Evolutionary conservation across 768 basidiomycete species (phyloP).

Genomic region (Rhizopogon salebrosus): DNA sequence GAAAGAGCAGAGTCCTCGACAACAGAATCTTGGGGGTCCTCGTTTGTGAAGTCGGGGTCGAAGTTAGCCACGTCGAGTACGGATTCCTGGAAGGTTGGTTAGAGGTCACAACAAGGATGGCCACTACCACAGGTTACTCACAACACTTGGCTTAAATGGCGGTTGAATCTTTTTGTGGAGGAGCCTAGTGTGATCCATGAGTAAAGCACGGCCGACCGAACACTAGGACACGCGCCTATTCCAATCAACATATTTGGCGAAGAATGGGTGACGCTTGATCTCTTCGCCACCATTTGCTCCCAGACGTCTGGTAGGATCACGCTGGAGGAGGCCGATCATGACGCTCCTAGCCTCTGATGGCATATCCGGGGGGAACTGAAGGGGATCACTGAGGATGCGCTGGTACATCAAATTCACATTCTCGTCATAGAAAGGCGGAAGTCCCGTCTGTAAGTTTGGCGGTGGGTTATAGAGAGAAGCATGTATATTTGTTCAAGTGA

Average conservation of each 20-base stretch:
- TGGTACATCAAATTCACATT: conserved; percentile 98
- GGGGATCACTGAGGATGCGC: conserved; percentile 89
- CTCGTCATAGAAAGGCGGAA: conserved; percentile 98
- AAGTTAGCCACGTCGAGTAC: conserved; percentile 96
- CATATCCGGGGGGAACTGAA: conserved; percentile 89
- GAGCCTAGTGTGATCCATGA: conserved; percentile 38
- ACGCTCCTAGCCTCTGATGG: conserved; percentile 83
- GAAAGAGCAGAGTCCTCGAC: conserved; percentile 90
- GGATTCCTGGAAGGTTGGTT: conserved; percentile 52
- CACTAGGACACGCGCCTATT: conserved; percentile 43
- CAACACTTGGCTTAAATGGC: conserved; percentile 95
- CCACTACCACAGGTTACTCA: conserved; percentile 32
- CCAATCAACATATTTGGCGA: conserved; percentile 92
- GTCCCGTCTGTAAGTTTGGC: conserved; percentile 60
- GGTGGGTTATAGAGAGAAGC: neutral
- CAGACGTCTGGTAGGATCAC: conserved; percentile 81
- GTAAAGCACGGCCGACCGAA: neutral
- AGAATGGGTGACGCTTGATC: conserved; percentile 95
- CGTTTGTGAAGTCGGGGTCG: conserved; percentile 95
- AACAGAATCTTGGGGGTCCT: conserved; percentile 92
- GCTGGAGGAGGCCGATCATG: conserved; percentile 81
- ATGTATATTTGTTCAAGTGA: neutral
- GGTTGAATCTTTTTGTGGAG: conserved; percentile 95
- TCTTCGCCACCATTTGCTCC: conserved; percentile 94
- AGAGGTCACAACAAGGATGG: neutral